Evolutionary conservation across 169 alveolate species (phyloP), one percentile per base, ranked within the genome.

Genomic region (Cytauxzoon felis): DNA sequence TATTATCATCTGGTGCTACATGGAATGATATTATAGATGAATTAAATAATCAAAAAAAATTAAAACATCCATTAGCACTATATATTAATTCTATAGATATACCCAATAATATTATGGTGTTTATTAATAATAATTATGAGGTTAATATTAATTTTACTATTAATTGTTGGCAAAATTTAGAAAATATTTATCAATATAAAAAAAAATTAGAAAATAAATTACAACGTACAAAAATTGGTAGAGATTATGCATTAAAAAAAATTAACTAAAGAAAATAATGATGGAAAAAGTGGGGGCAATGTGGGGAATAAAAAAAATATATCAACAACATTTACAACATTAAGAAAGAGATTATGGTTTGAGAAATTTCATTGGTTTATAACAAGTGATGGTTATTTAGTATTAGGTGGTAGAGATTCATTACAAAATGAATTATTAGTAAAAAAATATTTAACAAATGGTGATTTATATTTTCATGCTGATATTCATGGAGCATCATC

Each of bases 401-500:
- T 87, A n/a, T 56, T 71, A 43, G 82, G 80, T 24, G 88, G 89
- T 50, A 89, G 93, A 24, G 98, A 97, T 71, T 95, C 98, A 3
- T 76, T 91, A 53, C 96, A 95, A 76, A 97, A 95, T 64, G 99
- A 96, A 68, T 87, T 91, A 45, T 82, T 97, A 50, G 96, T 93
- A 58, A 92, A 95, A 76, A 88, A 93, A 59, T 95, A 97, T 67
- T 73, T 96, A 72, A 87, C 87, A 38, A 90, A 90, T 41, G 91
- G 92, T 42, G 99, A 95, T 64, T 34, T 95, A 33, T 95, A 95
- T 68, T 93, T 95, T 50, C 99, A 97, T 64, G 98, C 99, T 1
- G 99, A 97, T 70, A 87, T 93, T 41, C 97, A 95, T 49, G 99
- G 99, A 21, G 98, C 99, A 11, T 91, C 98, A 11, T 88, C 97